Evolutionary conservation across 2,329 filamentous ascomycete genomes (phyloP), one percentile per base, ranked within the genome.

Genomic region (Colletotrichum horii): DNA sequence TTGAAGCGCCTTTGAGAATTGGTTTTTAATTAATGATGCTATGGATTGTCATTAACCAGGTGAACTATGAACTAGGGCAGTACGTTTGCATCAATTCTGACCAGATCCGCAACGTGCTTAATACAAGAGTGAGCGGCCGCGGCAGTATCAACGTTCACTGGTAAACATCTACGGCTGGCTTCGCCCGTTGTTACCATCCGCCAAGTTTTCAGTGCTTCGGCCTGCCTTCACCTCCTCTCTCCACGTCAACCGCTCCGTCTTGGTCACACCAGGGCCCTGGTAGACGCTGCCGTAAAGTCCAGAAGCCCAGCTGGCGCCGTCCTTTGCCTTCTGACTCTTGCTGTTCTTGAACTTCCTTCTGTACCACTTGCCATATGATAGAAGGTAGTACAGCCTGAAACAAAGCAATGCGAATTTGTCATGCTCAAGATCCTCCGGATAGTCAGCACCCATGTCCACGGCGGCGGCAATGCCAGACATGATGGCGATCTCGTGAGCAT

Each of bases 381-480:
- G 80, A 65, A 93, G 81, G 74, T 93, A 93, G 77, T 93, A 93
- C 74, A 93, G 80, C 58, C 91, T 81, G 79, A 93, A 93, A 64
- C 88, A 87, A 74, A 93, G 79, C 70, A 93, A 87, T 0, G 92
- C 90, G 79, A 92, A 93, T 69, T 84, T 86, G 76, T 93, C 91
- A n/a, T 90, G 82, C 82, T 93, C 91, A 3, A 93, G 80, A 78
- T 93, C 91, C 75, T 88, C 89, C 0, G 91, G 91, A 79, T 94
- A 94, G 8, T 84, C 84, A 0, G 92, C 93, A 2, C 93, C 93
- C 15, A 94, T 84, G 76, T 93, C 91, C 24, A 93, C 92, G 0
- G 93, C 93, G 2, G 93, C 93, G 4, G 92, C 91, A 66, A 94
- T 91, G 3, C 93, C 93, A 43, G 89, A 91, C 77, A 94, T 91